A percentile compares a stretch with the other conserved stretches of the same genome.
phyloP scores from a whole-genome alignment of 805 yeast genomes.

The Candida hungchunana region DNA sequence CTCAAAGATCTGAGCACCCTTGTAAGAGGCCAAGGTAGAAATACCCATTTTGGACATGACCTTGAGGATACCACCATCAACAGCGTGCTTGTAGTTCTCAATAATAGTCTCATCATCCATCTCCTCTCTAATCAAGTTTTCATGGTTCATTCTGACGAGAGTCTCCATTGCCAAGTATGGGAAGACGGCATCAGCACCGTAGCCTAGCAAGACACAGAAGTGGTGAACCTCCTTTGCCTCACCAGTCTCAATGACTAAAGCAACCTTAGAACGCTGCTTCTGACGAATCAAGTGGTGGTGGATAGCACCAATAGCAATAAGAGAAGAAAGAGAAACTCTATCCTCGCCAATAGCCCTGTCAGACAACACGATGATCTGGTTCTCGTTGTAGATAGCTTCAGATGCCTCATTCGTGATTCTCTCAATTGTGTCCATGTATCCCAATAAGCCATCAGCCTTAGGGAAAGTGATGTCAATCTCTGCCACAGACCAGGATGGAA shows the following conservation, averaged over 20 bases:
- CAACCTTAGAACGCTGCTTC: slow-evolving; percentile 94
- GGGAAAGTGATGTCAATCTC: slow-evolving; percentile 85
- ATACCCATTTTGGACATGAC: slow-evolving; percentile 99
- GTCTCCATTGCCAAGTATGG: slow-evolving; percentile 94
- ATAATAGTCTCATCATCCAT: slow-evolving; percentile 58
- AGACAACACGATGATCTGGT: slow-evolving; percentile 70
- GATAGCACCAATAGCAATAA: slow-evolving; percentile 94
- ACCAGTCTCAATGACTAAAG: slow-evolving; percentile 86
- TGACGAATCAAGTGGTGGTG: slow-evolving; percentile 95
- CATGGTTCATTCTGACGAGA: slow-evolving; percentile 75
- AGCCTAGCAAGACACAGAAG: slow-evolving; percentile 88
- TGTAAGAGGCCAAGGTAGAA: slow-evolving; percentile 95
- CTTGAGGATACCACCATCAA: slow-evolving; percentile 88
- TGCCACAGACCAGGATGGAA: slow-evolving; percentile 83
- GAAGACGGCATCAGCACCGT: slow-evolving; percentile 95
- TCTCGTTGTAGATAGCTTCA: slow-evolving; percentile 70
- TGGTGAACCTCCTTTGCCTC: slow-evolving; percentile 98
- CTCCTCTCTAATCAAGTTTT: slow-evolving; percentile 60
- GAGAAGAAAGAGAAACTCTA: slow-evolving; percentile 77
- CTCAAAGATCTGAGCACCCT: slow-evolving; percentile 98
- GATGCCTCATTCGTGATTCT: slow-evolving; percentile 85
- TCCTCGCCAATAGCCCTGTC: slow-evolving; percentile 60
- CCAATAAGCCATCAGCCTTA: slow-evolving; percentile 77
- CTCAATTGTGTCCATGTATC: slow-evolving; percentile 81
- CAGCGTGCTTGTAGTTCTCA: slow-evolving; percentile 75